Evolutionary conservation across 805 yeast genomes (phyloP).

Genomic region (Kuraishia capsulata): DNA sequence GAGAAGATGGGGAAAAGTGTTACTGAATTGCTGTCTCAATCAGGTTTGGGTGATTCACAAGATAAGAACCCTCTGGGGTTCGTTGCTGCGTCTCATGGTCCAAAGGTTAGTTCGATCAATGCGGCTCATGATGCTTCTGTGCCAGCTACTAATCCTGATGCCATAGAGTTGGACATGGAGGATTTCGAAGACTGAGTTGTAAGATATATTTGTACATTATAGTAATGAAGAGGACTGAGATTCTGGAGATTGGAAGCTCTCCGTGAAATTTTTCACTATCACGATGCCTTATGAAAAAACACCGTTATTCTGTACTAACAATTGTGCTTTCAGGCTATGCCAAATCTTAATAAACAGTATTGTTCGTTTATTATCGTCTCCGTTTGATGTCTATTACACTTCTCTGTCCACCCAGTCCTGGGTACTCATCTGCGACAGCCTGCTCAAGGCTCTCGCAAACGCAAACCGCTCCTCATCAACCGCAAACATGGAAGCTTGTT

Average conservation of each 20-base stretch:
- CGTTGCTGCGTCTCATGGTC: constrained; percentile 30
- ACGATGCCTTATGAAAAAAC: background rate
- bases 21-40: constrained; percentile 11
- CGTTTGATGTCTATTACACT: background rate
- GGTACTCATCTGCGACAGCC: constrained; percentile 90
- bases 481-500: constrained; percentile 69
- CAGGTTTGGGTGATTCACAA: constrained; percentile 7
- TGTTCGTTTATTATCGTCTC: background rate
- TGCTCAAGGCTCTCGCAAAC: constrained; percentile 86
- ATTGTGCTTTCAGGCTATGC: too few relatives aligned
- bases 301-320: too few relatives aligned
- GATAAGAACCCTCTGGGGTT: constrained; percentile 34
- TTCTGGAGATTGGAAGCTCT: too few relatives aligned
- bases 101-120: constrained; percentile 20
- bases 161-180: constrained; percentile 45
- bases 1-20: constrained; percentile 5
- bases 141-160: constrained; percentile 39
- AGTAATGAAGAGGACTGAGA: too few relatives aligned
- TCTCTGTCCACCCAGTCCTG: constrained; percentile 73
- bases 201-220: background rate
- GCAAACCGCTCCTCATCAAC: constrained; percentile 96
- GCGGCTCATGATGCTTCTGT: constrained; percentile 6
- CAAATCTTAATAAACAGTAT: too few relatives aligned
- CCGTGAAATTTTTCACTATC: too few relatives aligned
- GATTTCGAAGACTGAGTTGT: constrained; percentile 10